phyloP scores from a whole-genome alignment of 331 rosid genomes.

The Quercus phellos region DNA sequence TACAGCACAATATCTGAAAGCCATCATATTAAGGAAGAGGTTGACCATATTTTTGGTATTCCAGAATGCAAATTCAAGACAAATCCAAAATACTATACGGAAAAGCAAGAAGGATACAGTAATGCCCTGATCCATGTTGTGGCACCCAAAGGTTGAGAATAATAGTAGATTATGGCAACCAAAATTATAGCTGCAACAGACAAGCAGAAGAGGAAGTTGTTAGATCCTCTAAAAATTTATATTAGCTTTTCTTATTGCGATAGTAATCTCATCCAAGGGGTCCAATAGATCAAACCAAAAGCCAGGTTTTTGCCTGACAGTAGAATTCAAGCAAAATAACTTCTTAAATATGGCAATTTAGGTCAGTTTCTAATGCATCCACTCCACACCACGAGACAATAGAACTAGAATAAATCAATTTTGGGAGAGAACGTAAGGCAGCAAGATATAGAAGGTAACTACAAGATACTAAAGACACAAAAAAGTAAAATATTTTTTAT shows the following conservation, averaged over 20 bases:
- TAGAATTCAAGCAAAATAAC: neutral
- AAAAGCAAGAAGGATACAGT: constrained; percentile 70
- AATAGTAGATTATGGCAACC: constrained; percentile 83
- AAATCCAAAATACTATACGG: constrained; percentile 14
- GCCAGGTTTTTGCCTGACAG: neutral
- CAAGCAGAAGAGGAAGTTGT: constrained; percentile 24
- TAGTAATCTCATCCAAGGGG: neutral
- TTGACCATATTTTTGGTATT: constrained; percentile 6
- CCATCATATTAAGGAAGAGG: constrained; percentile 54
- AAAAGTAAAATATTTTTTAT: neutral
- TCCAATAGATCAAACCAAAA: neutral
- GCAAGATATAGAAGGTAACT: neutral
- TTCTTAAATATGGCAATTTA: neutral
- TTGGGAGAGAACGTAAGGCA: neutral
- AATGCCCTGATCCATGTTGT: constrained; percentile 73
- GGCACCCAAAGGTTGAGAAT: constrained; percentile 66
- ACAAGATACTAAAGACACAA: neutral
- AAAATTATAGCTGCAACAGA: constrained; percentile 66
- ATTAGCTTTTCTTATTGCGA: constrained; percentile 11
- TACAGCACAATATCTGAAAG: constrained; percentile 76
- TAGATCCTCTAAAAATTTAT: constrained; percentile 21
- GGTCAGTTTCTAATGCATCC: neutral
- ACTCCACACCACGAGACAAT: neutral
- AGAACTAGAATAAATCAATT: neutral
- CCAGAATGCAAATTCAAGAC: constrained; percentile 11